Percentiles rank a stretch among this genome's conserved stretches.
These are phyloP conservation scores for Penicillium paxilli DNA, from an alignment of 495 filamentous ascomycete species.

Conservation along the genomic window DNA sequence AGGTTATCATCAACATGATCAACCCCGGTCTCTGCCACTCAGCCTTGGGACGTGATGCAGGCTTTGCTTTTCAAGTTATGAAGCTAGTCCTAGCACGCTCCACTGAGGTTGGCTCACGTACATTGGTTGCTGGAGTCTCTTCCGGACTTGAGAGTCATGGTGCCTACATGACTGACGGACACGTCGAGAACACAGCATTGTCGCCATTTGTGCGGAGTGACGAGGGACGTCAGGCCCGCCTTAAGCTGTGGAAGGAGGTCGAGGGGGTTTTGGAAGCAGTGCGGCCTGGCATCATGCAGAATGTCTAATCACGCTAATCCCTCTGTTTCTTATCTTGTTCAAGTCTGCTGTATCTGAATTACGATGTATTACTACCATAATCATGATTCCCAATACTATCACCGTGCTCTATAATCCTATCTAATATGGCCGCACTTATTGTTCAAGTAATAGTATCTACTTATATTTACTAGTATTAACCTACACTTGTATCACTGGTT, in stretches of 20 bases:
- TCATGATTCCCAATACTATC: too few relatives aligned
- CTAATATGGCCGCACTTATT: too few relatives aligned
- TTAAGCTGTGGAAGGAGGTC: slow-evolving; percentile 55
- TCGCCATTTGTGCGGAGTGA: slow-evolving; percentile 39
- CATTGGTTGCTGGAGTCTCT: slow-evolving; percentile 37
- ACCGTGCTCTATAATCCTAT: too few relatives aligned
- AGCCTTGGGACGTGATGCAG: slow-evolving; percentile 35
- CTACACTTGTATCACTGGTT: too few relatives aligned
- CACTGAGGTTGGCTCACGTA: slow-evolving; percentile 50
- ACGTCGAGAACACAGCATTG: slow-evolving; percentile 19
- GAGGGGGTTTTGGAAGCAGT: slow-evolving; percentile 48
- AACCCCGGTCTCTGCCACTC: slow-evolving; percentile 56
- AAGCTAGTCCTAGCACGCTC: slow-evolving; percentile 35
- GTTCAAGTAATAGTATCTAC: too few relatives aligned
- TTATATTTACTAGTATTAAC: too few relatives aligned
- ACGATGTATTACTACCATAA: too few relatives aligned
- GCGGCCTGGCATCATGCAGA: slow-evolving; percentile 40
- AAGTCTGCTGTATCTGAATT: too few relatives aligned
- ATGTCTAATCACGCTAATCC: neutral
- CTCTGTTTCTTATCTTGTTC: neutral
- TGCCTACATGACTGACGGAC: slow-evolving; percentile 41
- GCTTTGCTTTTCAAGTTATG: slow-evolving; percentile 11
- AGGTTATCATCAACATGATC: slow-evolving; percentile 53
- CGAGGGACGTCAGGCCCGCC: slow-evolving; percentile 42
- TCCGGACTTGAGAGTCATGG: slow-evolving; percentile 47